Percentiles rank a stretch among this genome's conserved stretches.
phyloP scores from a whole-genome alignment of 2,329 filamentous ascomycete species.

The Ascochyta rabiei region DNA sequence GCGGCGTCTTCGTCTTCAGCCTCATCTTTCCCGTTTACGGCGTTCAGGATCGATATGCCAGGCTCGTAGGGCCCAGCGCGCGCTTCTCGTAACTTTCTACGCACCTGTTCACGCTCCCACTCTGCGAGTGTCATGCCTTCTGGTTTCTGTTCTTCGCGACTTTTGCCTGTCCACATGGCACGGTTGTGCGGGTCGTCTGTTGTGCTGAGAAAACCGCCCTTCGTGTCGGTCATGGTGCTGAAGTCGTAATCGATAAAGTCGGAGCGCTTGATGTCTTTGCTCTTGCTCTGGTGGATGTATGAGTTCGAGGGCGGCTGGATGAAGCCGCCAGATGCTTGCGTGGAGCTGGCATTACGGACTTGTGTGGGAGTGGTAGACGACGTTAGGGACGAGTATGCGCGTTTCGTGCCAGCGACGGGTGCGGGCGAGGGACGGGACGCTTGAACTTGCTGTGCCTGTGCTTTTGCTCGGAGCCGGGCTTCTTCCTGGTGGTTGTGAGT shows the following conservation, averaged over 20 bases:
- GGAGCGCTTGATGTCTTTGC: slow-evolving; percentile 81
- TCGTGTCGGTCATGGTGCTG: slow-evolving; percentile 96
- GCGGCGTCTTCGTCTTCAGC: slow-evolving; percentile 34
- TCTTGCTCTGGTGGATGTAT: slow-evolving; percentile 66
- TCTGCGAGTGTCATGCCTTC: slow-evolving; percentile 87
- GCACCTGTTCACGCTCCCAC: slow-evolving; percentile 84
- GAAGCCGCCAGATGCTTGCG: slow-evolving; percentile 51
- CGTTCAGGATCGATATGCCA: slow-evolving; percentile 73
- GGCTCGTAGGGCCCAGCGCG: slow-evolving; percentile 88
- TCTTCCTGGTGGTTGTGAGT: slow-evolving; percentile 68
- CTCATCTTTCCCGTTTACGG: slow-evolving; percentile 50
- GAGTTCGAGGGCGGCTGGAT: slow-evolving; percentile 50
- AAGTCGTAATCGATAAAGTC: slow-evolving; percentile 95
- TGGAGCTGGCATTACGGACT: slow-evolving; percentile 69
- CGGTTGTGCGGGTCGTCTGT: slow-evolving; percentile 92
- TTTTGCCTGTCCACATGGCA: slow-evolving; percentile 59
- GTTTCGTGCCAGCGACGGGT: slow-evolving; percentile 67
- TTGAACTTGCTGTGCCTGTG: slow-evolving; percentile 62
- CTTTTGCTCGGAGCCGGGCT: slow-evolving; percentile 86
- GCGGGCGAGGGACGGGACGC: slow-evolving; percentile 30
- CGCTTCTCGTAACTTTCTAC: slow-evolving; percentile 72
- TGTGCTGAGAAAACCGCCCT: slow-evolving; percentile 89
- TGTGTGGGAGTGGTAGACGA: slow-evolving; percentile 59
- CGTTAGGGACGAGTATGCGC: slow-evolving; percentile 70
- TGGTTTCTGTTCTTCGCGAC: slow-evolving; percentile 69